A percentile compares a stretch with the other conserved stretches of the same genome.
phyloP scores from a whole-genome alignment of 129 eudicot species.

The Arctium lappa region DNA sequence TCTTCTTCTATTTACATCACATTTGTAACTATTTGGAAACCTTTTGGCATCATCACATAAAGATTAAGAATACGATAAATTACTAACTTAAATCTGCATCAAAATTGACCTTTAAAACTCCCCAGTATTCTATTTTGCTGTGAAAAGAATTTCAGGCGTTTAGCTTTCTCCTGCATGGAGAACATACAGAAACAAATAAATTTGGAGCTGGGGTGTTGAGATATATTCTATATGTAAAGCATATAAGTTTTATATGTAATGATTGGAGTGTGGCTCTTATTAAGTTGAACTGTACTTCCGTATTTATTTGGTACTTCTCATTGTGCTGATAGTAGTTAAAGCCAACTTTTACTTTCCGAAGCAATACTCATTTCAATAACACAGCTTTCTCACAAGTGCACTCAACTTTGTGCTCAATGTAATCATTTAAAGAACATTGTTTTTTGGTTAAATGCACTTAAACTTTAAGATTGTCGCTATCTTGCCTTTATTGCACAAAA shows the following conservation, averaged over 20 bases:
- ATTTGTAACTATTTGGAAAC: background rate
- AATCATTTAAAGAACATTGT: constrained; percentile 24
- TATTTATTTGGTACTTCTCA: constrained; percentile 13
- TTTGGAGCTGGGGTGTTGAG: background rate
- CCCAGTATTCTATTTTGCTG: background rate
- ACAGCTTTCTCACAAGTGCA: constrained; percentile 25
- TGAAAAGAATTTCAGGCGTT: background rate
- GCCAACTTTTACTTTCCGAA: constrained; percentile 16
- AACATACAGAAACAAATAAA: background rate
- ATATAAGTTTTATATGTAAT: constrained; percentile 21
- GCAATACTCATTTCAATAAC: constrained; percentile 20
- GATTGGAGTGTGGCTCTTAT: constrained; percentile 16
- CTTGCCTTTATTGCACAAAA: constrained; percentile 5
- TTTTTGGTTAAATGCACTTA: constrained; percentile 24
- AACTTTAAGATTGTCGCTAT: constrained; percentile 15
- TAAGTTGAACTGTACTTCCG: constrained; percentile 8
- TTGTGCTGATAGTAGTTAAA: constrained; percentile 12
- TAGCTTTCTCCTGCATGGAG: background rate
- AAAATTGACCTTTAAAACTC: background rate
- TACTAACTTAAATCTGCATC: background rate
- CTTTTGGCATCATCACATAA: background rate
- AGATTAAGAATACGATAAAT: background rate
- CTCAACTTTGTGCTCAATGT: constrained; percentile 24
- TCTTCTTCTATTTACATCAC: background rate
- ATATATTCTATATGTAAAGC: constrained; percentile 17